Evolutionary conservation across 139 green algal genomes (phyloP).

Genomic region (Haematococcus sp.): DNA sequence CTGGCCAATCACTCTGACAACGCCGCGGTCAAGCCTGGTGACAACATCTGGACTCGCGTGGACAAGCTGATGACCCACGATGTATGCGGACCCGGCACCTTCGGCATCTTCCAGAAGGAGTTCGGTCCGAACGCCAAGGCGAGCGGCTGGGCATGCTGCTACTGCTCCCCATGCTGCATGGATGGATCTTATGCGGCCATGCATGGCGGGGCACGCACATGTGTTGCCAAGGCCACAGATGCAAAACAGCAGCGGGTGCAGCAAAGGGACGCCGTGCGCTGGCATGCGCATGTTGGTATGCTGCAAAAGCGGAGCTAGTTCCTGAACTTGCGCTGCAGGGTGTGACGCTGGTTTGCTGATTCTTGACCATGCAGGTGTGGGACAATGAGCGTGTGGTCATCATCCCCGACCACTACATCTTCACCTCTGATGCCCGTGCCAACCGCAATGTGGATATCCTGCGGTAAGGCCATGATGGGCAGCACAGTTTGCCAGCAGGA

Average conservation of each 20-base stretch:
- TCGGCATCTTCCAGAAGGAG: constrained; percentile 94
- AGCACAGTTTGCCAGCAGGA: too few relatives aligned
- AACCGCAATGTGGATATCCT: constrained; percentile 98
- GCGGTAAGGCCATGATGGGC: constrained; percentile 13
- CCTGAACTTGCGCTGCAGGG: too few relatives aligned
- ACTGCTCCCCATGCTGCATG: too few relatives aligned
- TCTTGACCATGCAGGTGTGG: constrained; percentile 73
- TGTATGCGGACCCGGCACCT: constrained; percentile 92
- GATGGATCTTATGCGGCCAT: too few relatives aligned
- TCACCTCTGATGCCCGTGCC: constrained; percentile 86
- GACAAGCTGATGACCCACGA: constrained; percentile 97
- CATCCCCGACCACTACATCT: constrained; percentile 99
- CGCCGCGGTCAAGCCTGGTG: constrained; percentile 62
- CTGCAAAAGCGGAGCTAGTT: too few relatives aligned
- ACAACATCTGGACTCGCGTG: constrained; percentile 93
- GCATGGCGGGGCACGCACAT: too few relatives aligned
- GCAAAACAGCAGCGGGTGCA: too few relatives aligned
- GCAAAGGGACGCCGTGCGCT: too few relatives aligned
- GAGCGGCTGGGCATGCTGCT: neutral
- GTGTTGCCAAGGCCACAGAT: too few relatives aligned
- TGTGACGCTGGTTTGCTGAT: too few relatives aligned
- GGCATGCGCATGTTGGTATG: too few relatives aligned
- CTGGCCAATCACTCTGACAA: constrained; percentile 79
- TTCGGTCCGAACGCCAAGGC: constrained; percentile 88
- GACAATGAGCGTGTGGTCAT: constrained; percentile 88